Percentiles rank a stretch among this genome's conserved stretches.
These are phyloP conservation scores for Byssoonygena ceratinophila DNA, from an alignment of 2,329 filamentous ascomycete genomes.

Conservation along the genomic window DNA sequence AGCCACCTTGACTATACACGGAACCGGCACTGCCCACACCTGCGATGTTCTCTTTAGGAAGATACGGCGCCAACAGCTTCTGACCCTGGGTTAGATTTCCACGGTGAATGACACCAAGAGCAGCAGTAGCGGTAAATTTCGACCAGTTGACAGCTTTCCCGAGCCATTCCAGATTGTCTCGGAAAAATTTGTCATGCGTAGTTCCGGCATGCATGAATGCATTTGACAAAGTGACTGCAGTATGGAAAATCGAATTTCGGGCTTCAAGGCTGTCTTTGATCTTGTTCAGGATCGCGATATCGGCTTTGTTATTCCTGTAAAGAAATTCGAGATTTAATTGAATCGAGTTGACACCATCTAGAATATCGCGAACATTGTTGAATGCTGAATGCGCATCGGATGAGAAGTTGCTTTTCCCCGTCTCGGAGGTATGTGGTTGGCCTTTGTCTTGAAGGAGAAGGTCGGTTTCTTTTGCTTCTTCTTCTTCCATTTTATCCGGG, in stretches of 20 bases:
- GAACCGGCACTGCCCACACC: constrained; percentile 67
- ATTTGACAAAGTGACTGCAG: constrained; percentile 91
- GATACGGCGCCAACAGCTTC: constrained; percentile 87
- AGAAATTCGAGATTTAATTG: constrained; percentile 93
- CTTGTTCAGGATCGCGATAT: constrained; percentile 87
- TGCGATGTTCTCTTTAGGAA: constrained; percentile 56
- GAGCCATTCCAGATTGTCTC: constrained; percentile 94
- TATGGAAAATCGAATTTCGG: constrained; percentile 96
- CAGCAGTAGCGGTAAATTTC: constrained; percentile 95
- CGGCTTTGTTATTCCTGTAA: constrained; percentile 88
- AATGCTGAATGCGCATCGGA: constrained; percentile 47
- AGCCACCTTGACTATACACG: constrained; percentile 90
- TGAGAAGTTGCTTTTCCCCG: constrained; percentile 32
- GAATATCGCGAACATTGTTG: constrained; percentile 49
- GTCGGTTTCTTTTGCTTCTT: constrained; percentile 46
- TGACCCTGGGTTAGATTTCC: constrained; percentile 89
- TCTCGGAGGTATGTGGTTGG: constrained; percentile 36
- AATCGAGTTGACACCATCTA: constrained; percentile 87
- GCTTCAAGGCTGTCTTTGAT: constrained; percentile 91
- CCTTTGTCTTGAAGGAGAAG: constrained; percentile 34
- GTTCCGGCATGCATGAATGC: constrained; percentile 99
- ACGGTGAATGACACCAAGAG: constrained; percentile 89
- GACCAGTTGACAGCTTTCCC: constrained; percentile 99
- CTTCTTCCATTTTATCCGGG: constrained; percentile 43
- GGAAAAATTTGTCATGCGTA: constrained; percentile 96